Evolutionary conservation across 257 asterid genomes (phyloP).

Genomic region (Solanum infundibuliforme): DNA sequence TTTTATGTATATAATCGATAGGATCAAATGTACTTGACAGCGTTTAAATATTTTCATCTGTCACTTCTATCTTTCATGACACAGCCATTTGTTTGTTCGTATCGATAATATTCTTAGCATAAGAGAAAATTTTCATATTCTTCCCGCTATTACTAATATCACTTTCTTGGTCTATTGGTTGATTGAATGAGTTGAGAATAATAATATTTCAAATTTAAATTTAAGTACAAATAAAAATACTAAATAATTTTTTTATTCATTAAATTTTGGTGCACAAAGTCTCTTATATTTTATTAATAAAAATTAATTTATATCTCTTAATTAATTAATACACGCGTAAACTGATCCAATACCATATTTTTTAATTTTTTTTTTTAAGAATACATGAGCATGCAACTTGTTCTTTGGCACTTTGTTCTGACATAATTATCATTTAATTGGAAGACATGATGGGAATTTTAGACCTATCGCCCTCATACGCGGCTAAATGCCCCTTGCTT

Average conservation of each 20-base stretch:
- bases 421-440: neutral
- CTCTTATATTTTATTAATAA: neutral
- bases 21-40: accelerated
- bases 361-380: neutral
- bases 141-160: neutral
- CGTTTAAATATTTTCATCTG: too few relatives aligned
- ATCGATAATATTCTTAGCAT: too few relatives aligned
- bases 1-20: neutral
- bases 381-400: neutral
- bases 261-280: neutral
- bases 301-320: neutral
- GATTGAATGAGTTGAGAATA: neutral
- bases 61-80: neutral
- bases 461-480: neutral
- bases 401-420: neutral
- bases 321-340: neutral
- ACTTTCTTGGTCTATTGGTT: neutral
- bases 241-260: neutral
- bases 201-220: neutral
- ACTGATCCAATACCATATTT: neutral
- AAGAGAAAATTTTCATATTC: too few relatives aligned
- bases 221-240: neutral
- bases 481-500: neutral
- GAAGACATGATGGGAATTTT: neutral
- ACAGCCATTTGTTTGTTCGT: accelerated